Percentiles rank a stretch among this genome's conserved stretches.
These are phyloP conservation scores for Ophiosphaerella korrae DNA, from an alignment of 2,329 filamentous ascomycete genomes.

Conservation along the genomic window DNA sequence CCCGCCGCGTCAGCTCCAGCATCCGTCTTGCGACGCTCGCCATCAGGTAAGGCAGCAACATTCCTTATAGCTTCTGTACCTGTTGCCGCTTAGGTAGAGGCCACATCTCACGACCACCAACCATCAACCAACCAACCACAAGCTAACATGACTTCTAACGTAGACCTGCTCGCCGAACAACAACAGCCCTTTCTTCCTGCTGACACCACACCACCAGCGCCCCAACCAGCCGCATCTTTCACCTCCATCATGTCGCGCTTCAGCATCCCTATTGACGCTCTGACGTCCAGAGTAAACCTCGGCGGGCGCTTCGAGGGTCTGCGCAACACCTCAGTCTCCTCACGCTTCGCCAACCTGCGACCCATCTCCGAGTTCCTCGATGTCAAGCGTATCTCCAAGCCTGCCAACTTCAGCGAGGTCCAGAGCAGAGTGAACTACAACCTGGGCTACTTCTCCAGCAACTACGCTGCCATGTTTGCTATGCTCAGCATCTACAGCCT, in stretches of 20 bases:
- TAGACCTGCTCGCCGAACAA: conserved; percentile 38
- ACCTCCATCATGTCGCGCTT: conserved; percentile 74
- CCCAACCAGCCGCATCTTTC: conserved; percentile 8
- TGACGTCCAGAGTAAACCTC: conserved; percentile 90
- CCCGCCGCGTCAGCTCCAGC: conserved; percentile 32
- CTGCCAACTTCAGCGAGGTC: conserved; percentile 84
- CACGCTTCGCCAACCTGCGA: conserved; percentile 89
- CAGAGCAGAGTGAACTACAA: conserved; percentile 98
- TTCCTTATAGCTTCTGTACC: conserved; percentile 14
- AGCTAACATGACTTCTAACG: conserved; percentile 36
- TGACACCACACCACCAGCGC: conserved; percentile 18
- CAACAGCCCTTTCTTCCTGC: conserved; percentile 29
- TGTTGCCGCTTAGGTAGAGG: conserved; percentile 18
- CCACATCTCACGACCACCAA: conserved; percentile 31
- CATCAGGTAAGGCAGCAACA: conserved; percentile 36
- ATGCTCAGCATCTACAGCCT: conserved; percentile 97
- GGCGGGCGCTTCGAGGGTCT: conserved; percentile 83
- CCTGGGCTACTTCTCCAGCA: conserved; percentile 94
- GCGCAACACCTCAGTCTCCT: conserved; percentile 75
- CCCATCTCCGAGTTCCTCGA: conserved; percentile 94
- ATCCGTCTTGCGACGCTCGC: conserved; percentile 14
- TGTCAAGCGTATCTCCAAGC: conserved; percentile 93
- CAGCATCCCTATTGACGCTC: conserved; percentile 86
- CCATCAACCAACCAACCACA: conserved; percentile 8
- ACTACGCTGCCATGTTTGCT: conserved; percentile 91